Conservation (phyloP, 108 stramenopile genomes). For the Mayamaea pseudoterrestris region DNA sequence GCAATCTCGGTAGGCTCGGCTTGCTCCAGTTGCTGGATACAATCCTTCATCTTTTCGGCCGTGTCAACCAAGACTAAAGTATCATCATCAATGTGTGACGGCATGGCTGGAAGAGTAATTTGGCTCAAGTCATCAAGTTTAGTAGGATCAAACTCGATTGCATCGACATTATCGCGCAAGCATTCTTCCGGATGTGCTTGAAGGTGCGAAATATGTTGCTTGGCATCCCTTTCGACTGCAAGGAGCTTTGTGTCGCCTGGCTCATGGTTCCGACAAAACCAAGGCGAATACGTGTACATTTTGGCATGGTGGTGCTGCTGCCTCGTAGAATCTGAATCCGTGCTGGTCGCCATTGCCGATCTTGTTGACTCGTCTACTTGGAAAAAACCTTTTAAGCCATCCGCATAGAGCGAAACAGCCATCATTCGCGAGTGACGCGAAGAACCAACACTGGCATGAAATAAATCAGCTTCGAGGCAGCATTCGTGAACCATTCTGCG, state of each 20-base stretch:
- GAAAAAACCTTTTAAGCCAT: conserved; percentile 10
- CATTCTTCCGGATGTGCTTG: conserved; percentile 34
- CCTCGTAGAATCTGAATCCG: background rate
- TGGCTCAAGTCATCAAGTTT: conserved; percentile 26
- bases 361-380: background rate
- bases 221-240: conserved; percentile 2
- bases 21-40: conserved; percentile 33
- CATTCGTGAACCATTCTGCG: conserved; percentile 49
- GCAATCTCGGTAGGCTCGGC: conserved; percentile 33
- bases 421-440: conserved; percentile 14
- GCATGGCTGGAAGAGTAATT: conserved; percentile 29
- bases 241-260: background rate
- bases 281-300: conserved; percentile 32
- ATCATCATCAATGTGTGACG: conserved; percentile 19
- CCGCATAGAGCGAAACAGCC: conserved; percentile 29
- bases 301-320: conserved; percentile 1
- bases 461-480: conserved; percentile 19
- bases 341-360: background rate
- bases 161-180: conserved; percentile 18
- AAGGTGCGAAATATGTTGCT: no score
- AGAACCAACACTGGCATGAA: background rate
- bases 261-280: conserved; percentile 29
- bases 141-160: conserved; percentile 28
- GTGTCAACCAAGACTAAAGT: conserved; percentile 33
- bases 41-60: conserved; percentile 42